Evolutionary conservation across 2,329 filamentous ascomycete species (phyloP).

Genomic region (Rhynchosporium agropyri): DNA sequence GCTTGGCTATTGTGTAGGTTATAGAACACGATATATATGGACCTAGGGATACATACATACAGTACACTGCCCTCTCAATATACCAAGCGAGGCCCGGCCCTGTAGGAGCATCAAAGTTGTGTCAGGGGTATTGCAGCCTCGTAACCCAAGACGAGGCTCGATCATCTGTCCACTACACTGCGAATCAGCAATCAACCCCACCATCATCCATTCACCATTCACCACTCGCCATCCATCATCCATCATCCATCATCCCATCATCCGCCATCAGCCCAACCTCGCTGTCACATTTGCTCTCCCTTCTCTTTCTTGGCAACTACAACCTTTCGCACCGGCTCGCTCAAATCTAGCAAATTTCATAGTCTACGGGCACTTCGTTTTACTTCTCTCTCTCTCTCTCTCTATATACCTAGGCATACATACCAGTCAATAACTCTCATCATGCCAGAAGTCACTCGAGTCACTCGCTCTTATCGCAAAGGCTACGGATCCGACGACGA

Average conservation of each 20-base stretch:
- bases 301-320: background rate
- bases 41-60: background rate
- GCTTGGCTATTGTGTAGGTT: background rate
- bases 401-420: background rate
- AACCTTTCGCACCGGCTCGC: background rate
- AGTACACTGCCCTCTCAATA: background rate
- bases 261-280: slow-evolving; percentile 7
- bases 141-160: slow-evolving; percentile 7
- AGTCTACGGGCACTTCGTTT: slow-evolving; percentile 9
- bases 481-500: slow-evolving; percentile 42
- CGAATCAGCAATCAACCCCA: slow-evolving; percentile 17
- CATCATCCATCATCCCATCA: background rate
- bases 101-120: background rate
- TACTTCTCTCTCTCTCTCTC: background rate
- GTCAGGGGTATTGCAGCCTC: background rate
- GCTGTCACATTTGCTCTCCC: background rate
- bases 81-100: background rate
- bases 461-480: slow-evolving; percentile 34
- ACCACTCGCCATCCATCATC: too few relatives aligned
- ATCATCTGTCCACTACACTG: slow-evolving; percentile 8
- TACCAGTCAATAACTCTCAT: slow-evolving; percentile 4
- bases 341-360: background rate
- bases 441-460: slow-evolving; percentile 26
- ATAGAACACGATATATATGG: too few relatives aligned
- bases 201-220: slow-evolving; percentile 10